These are phyloP conservation scores for Paecilomyces variotii DNA, from an alignment of 2,329 filamentous ascomycete species.

Conservation along the genomic window DNA sequence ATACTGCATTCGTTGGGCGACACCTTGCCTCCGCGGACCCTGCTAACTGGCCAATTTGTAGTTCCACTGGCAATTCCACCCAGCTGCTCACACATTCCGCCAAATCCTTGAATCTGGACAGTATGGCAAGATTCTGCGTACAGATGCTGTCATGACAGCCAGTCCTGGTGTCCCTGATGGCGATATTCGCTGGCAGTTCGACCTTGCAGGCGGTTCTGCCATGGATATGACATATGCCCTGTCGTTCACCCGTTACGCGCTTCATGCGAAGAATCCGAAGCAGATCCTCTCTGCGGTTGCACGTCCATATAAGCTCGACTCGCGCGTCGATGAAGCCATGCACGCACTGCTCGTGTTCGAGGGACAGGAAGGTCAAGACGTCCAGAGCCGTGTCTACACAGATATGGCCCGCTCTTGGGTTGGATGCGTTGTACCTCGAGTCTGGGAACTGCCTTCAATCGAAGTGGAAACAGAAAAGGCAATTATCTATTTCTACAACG, in stretches of 20 bases:
- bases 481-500: constrained; percentile 24
- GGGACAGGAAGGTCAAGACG: constrained; percentile 9
- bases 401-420: constrained; percentile 19
- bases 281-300: constrained; percentile 24
- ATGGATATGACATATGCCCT: constrained; percentile 35
- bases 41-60: not conserved
- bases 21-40: not conserved
- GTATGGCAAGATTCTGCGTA: constrained; percentile 25
- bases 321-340: constrained; percentile 25
- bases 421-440: constrained; percentile 16
- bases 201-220: constrained; percentile 28
- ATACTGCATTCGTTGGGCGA: not conserved
- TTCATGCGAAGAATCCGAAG: constrained; percentile 17
- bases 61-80: constrained; percentile 38
- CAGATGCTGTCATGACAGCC: constrained; percentile 17
- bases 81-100: constrained; percentile 29
- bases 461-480: constrained; percentile 24
- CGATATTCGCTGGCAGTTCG: constrained; percentile 34
- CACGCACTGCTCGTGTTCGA: constrained; percentile 20
- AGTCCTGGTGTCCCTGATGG: constrained; percentile 16
- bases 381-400: constrained; percentile 23
- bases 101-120: constrained; percentile 25
- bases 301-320: constrained; percentile 16
- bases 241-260: constrained; percentile 24
- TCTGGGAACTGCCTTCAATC: constrained; percentile 26